Conservation (phyloP, 108 stramenopile species). For the Nitzschia putrida region DNA sequence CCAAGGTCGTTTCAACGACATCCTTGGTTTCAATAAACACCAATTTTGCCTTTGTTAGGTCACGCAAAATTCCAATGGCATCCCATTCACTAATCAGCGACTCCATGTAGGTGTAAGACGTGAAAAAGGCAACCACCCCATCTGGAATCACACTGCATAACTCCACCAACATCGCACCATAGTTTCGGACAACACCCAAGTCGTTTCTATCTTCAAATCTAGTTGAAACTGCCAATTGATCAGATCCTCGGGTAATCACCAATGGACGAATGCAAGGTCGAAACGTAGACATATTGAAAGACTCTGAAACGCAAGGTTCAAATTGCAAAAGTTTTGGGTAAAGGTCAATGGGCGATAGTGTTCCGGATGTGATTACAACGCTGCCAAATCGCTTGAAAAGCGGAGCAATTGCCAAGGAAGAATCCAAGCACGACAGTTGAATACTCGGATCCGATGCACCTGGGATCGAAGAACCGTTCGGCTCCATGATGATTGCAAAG, state of each 20-base stretch:
- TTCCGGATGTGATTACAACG: constrained; percentile 97
- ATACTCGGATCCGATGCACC: constrained; percentile 87
- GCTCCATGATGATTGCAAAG: constrained; percentile 98
- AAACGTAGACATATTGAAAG: constrained; percentile 97
- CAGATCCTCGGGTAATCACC: constrained; percentile 94
- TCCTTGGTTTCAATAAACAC: constrained; percentile 99
- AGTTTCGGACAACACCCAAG: constrained; percentile 79
- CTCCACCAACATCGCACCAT: constrained; percentile 88
- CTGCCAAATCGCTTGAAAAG: constrained; percentile 96
- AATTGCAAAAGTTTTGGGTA: constrained; percentile 98
- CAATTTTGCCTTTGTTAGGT: constrained; percentile 91
- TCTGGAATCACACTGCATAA: constrained; percentile 90
- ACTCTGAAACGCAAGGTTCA: constrained; percentile 90
- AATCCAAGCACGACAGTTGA: constrained; percentile 95
- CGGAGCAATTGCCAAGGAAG: constrained; percentile 96
- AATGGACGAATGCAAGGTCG: constrained; percentile 97
- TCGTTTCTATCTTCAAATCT: constrained; percentile 91
- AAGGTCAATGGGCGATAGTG: constrained; percentile 97
- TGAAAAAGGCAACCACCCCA: constrained; percentile 98
- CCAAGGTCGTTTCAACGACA: constrained; percentile 98
- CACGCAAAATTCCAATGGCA: constrained; percentile 86
- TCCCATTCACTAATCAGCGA: constrained; percentile 93
- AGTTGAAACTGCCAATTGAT: constrained; percentile 88
- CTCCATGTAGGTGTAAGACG: constrained; percentile 99
- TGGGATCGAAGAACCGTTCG: constrained; percentile 82